A percentile compares a stretch with the other conserved stretches of the same genome.
These are phyloP conservation scores for Phlebopus sp. DNA, from an alignment of 1,284 basidiomycete genomes.

Conservation along the genomic window DNA sequence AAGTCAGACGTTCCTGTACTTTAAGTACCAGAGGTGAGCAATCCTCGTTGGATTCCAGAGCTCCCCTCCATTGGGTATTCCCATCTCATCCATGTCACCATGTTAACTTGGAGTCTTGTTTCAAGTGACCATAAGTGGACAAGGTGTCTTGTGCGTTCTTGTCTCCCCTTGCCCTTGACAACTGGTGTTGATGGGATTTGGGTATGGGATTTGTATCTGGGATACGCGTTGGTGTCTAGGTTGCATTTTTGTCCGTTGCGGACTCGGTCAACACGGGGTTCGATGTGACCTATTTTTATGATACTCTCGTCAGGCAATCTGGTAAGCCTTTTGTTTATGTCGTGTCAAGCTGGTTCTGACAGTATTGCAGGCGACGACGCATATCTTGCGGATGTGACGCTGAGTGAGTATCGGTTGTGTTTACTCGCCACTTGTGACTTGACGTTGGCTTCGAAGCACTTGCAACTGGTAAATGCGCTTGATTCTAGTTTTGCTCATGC, in stretches of 20 bases:
- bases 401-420: slow-evolving; percentile 9
- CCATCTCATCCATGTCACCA: not conserved
- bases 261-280: slow-evolving; percentile 33
- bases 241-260: slow-evolving; percentile 24
- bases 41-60: no score
- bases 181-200: no score
- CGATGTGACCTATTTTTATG: slow-evolving; percentile 31
- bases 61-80: not conserved
- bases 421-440: not conserved
- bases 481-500: no score
- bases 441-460: not conserved
- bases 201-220: no score
- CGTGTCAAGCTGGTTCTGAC: not conserved
- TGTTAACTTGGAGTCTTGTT: no score
- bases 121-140: slow-evolving; percentile 19
- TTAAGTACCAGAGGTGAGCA: slow-evolving; percentile 30
- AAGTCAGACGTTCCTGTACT: slow-evolving; percentile 38
- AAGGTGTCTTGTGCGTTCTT: slow-evolving; percentile 16
- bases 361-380: slow-evolving; percentile 2
- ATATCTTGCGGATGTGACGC: slow-evolving; percentile 1
- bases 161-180: not conserved
- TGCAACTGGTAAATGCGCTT: not conserved
- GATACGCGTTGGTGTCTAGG: no score
- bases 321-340: slow-evolving; percentile 11
- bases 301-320: slow-evolving; percentile 27